Evolutionary conservation across 2,329 filamentous ascomycete species (phyloP), one percentile per base, ranked within the genome.

Genomic region (Sporothrix brunneoviolacea): DNA sequence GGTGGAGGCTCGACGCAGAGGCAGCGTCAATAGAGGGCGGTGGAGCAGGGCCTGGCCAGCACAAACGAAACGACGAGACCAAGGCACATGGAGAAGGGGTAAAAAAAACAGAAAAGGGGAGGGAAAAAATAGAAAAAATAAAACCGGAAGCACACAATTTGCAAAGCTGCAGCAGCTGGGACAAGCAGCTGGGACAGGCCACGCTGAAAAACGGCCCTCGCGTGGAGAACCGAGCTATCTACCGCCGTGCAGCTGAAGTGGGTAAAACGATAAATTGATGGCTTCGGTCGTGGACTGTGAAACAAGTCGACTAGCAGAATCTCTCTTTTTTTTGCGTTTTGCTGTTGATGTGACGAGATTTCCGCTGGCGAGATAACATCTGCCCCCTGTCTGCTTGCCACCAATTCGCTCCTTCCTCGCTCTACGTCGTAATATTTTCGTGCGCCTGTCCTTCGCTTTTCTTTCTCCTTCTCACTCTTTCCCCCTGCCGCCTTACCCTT

Each of bases 181-280:
- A n/a, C 21, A 12, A 27, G n/a, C 42, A 27, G 42, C n/a, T n/a
- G 44, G 24, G 24, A 13, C 33, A 19, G n/a, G 33, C 24, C 35
- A 40, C 18, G 16, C 16, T 18, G 7, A 37, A 37, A 18, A 37
- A 39, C 21, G 37, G 37, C 21, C 13, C 21, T 24, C n/a, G 16
- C 47, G 47, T 49, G 38, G 47, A 43, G 47, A 32, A 30, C 10
- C 30, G n/a, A 30, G 22, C 21, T 6, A 9, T 7, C 4, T 12
- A 19, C 22, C 9, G n/a, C 15, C 43, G 32, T 16, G 35, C 33
- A 47, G 37, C 45, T 32, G 36, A 27, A 35, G 45, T 48, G 45
- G 45, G 36, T 40, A 48, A 42, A 33, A 32, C 38, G 48, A 44
- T 44, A 45, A 27, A 51, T 45, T 48, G 46, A 48, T 37, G 33